phyloP scores from a whole-genome alignment of 1,284 basidiomycete genomes.

The Tilletiopsis washingtonensis region DNA sequence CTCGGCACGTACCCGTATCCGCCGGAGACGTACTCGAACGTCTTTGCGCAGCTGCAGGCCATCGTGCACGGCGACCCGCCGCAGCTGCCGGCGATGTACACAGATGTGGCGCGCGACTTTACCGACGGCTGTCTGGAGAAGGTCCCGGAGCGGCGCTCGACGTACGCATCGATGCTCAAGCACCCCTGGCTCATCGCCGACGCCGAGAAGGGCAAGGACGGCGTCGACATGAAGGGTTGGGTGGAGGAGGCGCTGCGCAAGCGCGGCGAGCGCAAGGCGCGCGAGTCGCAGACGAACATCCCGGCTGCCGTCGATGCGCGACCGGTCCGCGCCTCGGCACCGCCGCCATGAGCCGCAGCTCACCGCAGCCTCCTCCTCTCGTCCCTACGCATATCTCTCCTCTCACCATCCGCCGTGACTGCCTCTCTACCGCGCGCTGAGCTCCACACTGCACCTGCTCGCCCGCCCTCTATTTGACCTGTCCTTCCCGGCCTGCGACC shows the following conservation, averaged over 20 bases:
- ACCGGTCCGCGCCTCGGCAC: too few species aligned
- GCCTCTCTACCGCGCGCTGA: too few species aligned
- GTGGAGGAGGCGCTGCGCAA: conserved; percentile 23
- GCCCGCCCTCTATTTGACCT: too few species aligned
- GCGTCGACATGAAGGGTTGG: conserved; percentile 48
- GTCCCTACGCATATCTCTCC: too few species aligned
- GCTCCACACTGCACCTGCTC: too few species aligned
- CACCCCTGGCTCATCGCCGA: conserved; percentile 63
- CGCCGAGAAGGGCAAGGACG: conserved; percentile 20
- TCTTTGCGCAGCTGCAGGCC: conserved; percentile 89
- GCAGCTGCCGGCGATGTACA: conserved; percentile 58
- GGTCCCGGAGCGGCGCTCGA: conserved; percentile 62
- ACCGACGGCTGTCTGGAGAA: conserved; percentile 44
- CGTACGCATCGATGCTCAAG: conserved; percentile 71
- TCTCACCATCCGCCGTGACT: too few species aligned
- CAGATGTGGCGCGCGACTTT: conserved; percentile 43
- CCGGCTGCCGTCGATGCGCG: too few species aligned
- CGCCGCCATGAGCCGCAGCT: too few species aligned
- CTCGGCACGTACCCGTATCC: conserved; percentile 92
- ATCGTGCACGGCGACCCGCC: conserved; percentile 93
- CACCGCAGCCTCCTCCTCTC: too few species aligned
- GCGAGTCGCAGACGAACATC: too few species aligned
- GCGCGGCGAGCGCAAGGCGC: neutral
- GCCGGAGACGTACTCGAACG: conserved; percentile 94
- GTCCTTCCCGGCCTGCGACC: too few species aligned